phyloP scores from a whole-genome alignment of 306 rosid species.

The Hippophae gyantsensis region DNA sequence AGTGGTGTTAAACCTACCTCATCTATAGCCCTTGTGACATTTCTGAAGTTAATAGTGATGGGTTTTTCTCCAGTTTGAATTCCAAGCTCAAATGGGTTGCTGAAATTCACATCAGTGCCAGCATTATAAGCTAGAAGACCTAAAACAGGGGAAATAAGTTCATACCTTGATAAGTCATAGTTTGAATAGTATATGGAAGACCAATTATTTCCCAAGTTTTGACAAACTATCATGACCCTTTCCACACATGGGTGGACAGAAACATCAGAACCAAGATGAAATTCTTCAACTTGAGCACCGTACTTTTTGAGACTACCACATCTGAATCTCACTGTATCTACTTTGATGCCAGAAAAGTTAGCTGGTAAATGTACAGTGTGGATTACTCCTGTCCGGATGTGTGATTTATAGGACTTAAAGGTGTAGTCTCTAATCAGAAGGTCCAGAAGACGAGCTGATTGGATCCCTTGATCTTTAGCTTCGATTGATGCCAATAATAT shows the following conservation, averaged over 20 bases:
- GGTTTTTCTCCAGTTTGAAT: constrained; percentile 56
- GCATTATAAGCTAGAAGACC: constrained; percentile 79
- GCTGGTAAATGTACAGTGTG: constrained; percentile 52
- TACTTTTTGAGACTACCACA: constrained; percentile 85
- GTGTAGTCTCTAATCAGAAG: constrained; percentile 76
- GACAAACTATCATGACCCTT: constrained; percentile 65
- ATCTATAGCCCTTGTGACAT: constrained; percentile 28
- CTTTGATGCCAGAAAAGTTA: constrained; percentile 64
- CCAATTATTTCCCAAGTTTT: constrained; percentile 71
- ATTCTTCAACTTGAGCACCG: constrained; percentile 70
- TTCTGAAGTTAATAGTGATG: constrained; percentile 57
- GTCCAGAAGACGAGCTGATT: constrained; percentile 72
- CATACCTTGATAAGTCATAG: constrained; percentile 61
- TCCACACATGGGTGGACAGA: constrained; percentile 70
- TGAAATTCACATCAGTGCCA: constrained; percentile 38
- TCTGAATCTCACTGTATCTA: constrained; percentile 49
- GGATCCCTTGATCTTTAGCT: constrained; percentile 37
- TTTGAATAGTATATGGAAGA: constrained; percentile 55
- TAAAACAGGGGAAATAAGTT: constrained; percentile 69
- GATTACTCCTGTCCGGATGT: constrained; percentile 47
- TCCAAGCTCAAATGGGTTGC: constrained; percentile 73
- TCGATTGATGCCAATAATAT: constrained; percentile 22
- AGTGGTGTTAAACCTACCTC: constrained; percentile 30
- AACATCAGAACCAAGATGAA: constrained; percentile 56
- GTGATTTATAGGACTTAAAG: constrained; percentile 39